Conservation (phyloP, 2,329 filamentous ascomycete genomes). For the Pseudopyricularia javanii region DNA sequence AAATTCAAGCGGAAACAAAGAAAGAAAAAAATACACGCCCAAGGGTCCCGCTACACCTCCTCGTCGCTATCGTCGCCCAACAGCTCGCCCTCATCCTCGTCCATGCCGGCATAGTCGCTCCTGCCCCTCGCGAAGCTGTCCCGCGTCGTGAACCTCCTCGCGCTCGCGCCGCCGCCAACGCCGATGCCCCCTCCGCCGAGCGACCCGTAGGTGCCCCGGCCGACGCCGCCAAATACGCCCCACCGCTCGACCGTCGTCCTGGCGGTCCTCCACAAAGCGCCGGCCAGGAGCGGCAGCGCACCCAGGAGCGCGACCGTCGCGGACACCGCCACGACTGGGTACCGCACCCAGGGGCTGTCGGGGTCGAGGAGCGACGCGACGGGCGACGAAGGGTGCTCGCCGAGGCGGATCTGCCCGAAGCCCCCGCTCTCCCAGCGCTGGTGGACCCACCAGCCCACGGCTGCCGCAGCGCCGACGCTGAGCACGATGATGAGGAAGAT, state of each 20-base stretch:
- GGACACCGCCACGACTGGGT: constrained; percentile 65
- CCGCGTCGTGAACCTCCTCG: constrained; percentile 69
- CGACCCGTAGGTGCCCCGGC: constrained; percentile 33
- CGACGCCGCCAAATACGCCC: constrained; percentile 23
- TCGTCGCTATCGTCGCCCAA: constrained; percentile 90
- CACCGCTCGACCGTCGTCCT: constrained; percentile 37
- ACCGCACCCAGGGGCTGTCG: constrained; percentile 67
- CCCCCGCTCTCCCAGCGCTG: constrained; percentile 59
- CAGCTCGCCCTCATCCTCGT: constrained; percentile 89
- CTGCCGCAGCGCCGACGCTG: constrained; percentile 59
- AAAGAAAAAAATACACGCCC: neutral
- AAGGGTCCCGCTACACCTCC: constrained; percentile 43
- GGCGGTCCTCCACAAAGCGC: constrained; percentile 58
- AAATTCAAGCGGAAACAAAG: neutral
- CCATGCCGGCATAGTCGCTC: constrained; percentile 79
- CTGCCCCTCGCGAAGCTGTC: constrained; percentile 79
- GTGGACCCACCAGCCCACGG: constrained; percentile 74
- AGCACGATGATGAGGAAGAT: constrained; percentile 79
- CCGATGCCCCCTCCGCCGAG: constrained; percentile 30
- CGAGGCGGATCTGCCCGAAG: constrained; percentile 84
- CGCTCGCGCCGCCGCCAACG: constrained; percentile 42
- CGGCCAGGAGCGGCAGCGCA: constrained; percentile 57
- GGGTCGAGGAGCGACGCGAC: constrained; percentile 40
- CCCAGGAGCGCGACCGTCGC: constrained; percentile 47
- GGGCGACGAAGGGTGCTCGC: constrained; percentile 42